Conservation (phyloP, 495 filamentous ascomycete genomes). For the Aspergillus carlsbadensis region DNA sequence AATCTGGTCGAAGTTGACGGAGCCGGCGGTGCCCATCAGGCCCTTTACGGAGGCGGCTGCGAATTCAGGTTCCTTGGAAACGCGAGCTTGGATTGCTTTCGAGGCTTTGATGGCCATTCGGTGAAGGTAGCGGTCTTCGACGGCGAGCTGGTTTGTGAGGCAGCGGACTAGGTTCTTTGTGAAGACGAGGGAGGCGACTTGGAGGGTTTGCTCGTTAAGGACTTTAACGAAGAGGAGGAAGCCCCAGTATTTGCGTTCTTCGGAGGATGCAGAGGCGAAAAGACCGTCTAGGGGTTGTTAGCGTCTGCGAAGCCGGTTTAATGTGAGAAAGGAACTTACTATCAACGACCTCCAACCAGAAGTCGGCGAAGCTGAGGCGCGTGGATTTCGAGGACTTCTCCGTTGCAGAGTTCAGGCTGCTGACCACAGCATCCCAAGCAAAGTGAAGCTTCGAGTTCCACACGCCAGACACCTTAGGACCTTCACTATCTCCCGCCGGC, state of each 20-base stretch:
- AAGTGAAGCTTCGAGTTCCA: slow-evolving; percentile 84
- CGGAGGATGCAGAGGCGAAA: slow-evolving; percentile 75
- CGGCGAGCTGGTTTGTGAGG: slow-evolving; percentile 81
- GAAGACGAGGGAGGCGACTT: slow-evolving; percentile 60
- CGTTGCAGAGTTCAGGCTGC: slow-evolving; percentile 32
- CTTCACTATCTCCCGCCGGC: slow-evolving; percentile 42
- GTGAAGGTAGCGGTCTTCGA: slow-evolving; percentile 83
- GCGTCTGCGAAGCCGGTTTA: too few species aligned
- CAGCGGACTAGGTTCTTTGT: slow-evolving; percentile 79
- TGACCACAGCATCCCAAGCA: slow-evolving; percentile 78
- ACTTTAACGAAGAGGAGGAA: slow-evolving; percentile 81
- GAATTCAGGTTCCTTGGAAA: slow-evolving; percentile 60
- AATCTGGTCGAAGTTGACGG: slow-evolving; percentile 77
- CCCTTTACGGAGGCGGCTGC: slow-evolving; percentile 59
- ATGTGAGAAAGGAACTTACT: slow-evolving; percentile 49
- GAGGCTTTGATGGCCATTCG: slow-evolving; percentile 71
- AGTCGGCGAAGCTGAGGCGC: slow-evolving; percentile 61
- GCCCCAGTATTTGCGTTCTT: slow-evolving; percentile 86
- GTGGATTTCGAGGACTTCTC: slow-evolving; percentile 30
- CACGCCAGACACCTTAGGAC: slow-evolving; percentile 61
- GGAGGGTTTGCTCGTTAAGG: slow-evolving; percentile 49
- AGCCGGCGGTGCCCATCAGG: slow-evolving; percentile 66
- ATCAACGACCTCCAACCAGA: slow-evolving; percentile 90
- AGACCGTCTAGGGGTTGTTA: slow-evolving; percentile 59
- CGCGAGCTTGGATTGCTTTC: slow-evolving; percentile 64